Base-by-base conservation (phyloP, 768 basidiomycete genomes). In the Hypholoma sublateritium region DNA sequence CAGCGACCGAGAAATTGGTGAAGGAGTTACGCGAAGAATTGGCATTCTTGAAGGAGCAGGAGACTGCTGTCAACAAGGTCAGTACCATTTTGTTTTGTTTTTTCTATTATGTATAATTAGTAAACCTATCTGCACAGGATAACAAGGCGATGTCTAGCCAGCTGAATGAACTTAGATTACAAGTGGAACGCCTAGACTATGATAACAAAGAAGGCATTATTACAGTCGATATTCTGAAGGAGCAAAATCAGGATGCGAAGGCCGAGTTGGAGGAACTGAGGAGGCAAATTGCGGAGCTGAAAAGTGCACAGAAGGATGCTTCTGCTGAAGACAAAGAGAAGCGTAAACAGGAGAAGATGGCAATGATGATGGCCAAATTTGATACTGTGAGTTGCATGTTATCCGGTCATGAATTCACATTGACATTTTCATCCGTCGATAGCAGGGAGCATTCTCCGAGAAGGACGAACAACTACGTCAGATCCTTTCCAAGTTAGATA, bases 261-360 rank as follows among this genome's bases (percentile, higher is more conserved):
- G 81, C 72, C 48, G 96, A 98, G 72, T 76, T 98, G 57, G 96
- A 98, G 64, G 95, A 96, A 67, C 79, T 98, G 42, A 86, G 81
- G 78, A 89, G 85, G 73, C 83, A 85, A 60, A 81, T 95, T 56
- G 72, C 81, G 16, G 93, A 95, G 46, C 73, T 93, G 62, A 94
- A 92, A 76, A 76, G 79, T 35, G 80, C 86, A 12, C 91, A 95
- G 72, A 91, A 88, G 72, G 91, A 92, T 58, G 84, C 89, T 14
- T 88, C 89, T 22, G 87, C 87, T 32, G 97, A 98, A 71, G 97
- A 98, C 70, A 98, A 95, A 77, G 97, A 99, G 80, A 97, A 93
- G 80, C 86, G 91, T 72, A 98, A 98, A 74, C 94, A 96, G 67
- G 96, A 98, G 78, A 98, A 98, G 82, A 93, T 99, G 91, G 95